These are phyloP conservation scores for Phanerochaete sordida DNA, from an alignment of 768 basidiomycete species.

Conservation along the genomic window DNA sequence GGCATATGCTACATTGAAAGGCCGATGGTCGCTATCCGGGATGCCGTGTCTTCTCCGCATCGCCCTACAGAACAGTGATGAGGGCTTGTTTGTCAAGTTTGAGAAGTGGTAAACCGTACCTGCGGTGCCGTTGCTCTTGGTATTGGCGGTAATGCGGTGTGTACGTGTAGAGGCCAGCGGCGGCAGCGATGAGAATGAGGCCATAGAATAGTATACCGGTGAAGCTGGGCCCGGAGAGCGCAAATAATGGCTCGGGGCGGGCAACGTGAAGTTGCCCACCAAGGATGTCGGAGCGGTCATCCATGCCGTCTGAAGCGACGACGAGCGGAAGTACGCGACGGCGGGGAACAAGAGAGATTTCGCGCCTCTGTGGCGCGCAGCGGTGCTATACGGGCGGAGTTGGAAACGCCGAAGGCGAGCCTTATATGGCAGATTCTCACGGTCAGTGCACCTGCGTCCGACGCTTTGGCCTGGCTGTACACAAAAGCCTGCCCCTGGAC, in stretches of 20 bases:
- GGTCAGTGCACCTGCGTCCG: not conserved
- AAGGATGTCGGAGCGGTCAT: slow-evolving; percentile 70
- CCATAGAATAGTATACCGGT: slow-evolving; percentile 12
- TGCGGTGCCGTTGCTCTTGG: slow-evolving; percentile 60
- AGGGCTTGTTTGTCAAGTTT: slow-evolving; percentile 3
- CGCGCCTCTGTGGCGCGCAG: slow-evolving; percentile 12
- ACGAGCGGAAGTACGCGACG: slow-evolving; percentile 15
- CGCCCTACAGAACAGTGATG: slow-evolving; percentile 38
- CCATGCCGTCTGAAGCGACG: slow-evolving; percentile 39
- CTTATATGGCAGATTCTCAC: slow-evolving; percentile 4
- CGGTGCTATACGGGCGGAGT: slow-evolving; percentile 12
- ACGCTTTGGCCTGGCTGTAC: not conserved
- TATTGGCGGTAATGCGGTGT: slow-evolving; percentile 42
- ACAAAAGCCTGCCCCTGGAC: not conserved
- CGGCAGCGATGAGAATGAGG: slow-evolving; percentile 9
- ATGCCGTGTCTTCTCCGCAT: slow-evolving; percentile 79
- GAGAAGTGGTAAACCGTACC: slow-evolving; percentile 41
- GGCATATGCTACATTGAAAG: slow-evolving; percentile 86
- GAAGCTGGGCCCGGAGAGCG: slow-evolving; percentile 19
- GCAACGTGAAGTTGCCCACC: slow-evolving; percentile 43
- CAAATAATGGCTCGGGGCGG: slow-evolving; percentile 32
- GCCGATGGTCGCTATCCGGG: slow-evolving; percentile 76
- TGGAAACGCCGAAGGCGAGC: slow-evolving; percentile 3
- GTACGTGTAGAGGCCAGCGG: slow-evolving; percentile 25
- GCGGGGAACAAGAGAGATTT: slow-evolving; percentile 11